phyloP scores from a whole-genome alignment of 176 grass and related monocot species.

The Juncus effusus region DNA sequence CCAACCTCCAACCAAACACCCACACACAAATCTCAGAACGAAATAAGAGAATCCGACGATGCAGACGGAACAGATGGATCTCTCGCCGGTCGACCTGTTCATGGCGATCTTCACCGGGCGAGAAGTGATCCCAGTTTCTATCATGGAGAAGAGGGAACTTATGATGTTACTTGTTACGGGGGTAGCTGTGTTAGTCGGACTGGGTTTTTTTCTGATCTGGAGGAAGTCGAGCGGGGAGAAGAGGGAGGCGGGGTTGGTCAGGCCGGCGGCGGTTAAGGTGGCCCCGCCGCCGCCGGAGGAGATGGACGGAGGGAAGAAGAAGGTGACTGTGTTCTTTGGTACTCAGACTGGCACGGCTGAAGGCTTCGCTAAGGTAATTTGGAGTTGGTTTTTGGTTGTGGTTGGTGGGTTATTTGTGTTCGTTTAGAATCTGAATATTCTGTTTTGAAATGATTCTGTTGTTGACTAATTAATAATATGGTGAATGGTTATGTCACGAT shows the following conservation, averaged over 20 bases:
- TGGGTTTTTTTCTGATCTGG: conserved; percentile 64
- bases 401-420: neutral
- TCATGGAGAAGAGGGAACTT: conserved; percentile 38
- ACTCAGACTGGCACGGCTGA: conserved; percentile 94
- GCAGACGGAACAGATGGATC: conserved; percentile 26
- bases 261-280: conserved; percentile 11
- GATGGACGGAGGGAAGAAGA: conserved; percentile 58
- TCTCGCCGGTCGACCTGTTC: conserved; percentile 67
- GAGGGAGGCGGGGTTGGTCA: conserved; percentile 21
- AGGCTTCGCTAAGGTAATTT: conserved; percentile 81
- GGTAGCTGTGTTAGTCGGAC: conserved; percentile 53
- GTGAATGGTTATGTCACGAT: too few species aligned
- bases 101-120: conserved; percentile 62
- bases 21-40: conserved; percentile 1
- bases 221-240: conserved; percentile 30
- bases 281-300: conserved; percentile 17
- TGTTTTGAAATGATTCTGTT: too few species aligned
- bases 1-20: conserved; percentile 18
- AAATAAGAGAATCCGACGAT: neutral
- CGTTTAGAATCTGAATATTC: too few species aligned
- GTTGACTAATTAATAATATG: too few species aligned
- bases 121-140: conserved; percentile 3
- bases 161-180: conserved; percentile 44
- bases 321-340: conserved; percentile 72
- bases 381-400: neutral